Evolutionary conservation across 2,329 filamentous ascomycete species (phyloP).

Genomic region (Microdochium paspali): DNA sequence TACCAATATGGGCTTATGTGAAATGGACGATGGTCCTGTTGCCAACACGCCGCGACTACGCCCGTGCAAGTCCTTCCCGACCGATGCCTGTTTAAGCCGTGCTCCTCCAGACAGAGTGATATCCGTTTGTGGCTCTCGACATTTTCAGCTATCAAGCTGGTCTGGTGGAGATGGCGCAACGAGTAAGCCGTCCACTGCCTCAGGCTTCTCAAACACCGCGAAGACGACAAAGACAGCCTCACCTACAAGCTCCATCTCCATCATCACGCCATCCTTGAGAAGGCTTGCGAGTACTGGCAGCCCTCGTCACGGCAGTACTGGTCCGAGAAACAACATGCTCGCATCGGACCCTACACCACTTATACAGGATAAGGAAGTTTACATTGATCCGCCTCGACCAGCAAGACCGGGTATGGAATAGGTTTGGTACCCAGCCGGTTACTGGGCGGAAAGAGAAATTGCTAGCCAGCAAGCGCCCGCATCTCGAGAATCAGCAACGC

Average conservation of each 20-base stretch:
- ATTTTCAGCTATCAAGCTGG: background rate
- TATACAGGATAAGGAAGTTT: conserved; percentile 8
- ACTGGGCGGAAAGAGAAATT: conserved; percentile 51
- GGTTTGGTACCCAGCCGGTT: conserved; percentile 55
- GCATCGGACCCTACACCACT: background rate
- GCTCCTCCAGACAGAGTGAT: background rate
- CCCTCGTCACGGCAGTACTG: background rate
- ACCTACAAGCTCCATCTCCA: background rate
- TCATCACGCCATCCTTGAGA: background rate
- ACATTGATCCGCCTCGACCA: conserved; percentile 44
- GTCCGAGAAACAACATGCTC: background rate
- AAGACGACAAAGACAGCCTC: background rate
- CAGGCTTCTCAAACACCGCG: background rate
- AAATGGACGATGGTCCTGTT: background rate
- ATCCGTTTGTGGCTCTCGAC: background rate
- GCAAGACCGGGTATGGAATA: conserved; percentile 45
- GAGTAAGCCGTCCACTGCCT: background rate
- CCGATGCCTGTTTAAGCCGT: background rate
- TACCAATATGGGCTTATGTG: background rate
- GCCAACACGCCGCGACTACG: background rate
- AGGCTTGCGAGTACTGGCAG: background rate
- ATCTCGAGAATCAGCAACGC: background rate
- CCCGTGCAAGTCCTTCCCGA: background rate
- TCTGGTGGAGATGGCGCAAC: background rate
- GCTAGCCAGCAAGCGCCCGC: background rate